Evolutionary conservation across 441 rosid genomes (phyloP).

Genomic region (Populus hybrid): DNA sequence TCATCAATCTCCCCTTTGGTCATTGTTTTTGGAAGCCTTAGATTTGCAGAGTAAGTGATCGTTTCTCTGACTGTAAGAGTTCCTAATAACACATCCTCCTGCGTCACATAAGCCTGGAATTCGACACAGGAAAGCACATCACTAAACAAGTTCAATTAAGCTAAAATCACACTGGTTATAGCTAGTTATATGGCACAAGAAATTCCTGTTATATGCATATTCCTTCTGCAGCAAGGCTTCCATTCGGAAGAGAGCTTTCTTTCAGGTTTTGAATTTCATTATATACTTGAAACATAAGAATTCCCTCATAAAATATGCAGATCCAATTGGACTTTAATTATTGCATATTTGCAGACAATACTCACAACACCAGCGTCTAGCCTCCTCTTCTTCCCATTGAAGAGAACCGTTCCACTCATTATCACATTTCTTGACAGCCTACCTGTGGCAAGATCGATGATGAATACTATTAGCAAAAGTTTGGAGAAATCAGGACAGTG

Average conservation of each 20-base stretch:
- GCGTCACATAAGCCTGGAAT: conserved; percentile 92
- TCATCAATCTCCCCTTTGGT: conserved; percentile 51
- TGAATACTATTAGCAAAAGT: not conserved
- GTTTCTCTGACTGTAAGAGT: conserved; percentile 91
- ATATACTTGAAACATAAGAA: not conserved
- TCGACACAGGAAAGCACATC: not conserved
- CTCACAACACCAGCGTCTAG: conserved; percentile 68
- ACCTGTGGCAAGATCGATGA: conserved; percentile 40
- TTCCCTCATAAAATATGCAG: not conserved
- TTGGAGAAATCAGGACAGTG: not conserved
- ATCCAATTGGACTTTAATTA: not conserved
- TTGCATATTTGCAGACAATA: conserved; percentile 5
- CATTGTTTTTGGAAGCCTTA: conserved; percentile 66
- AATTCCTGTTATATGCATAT: not conserved
- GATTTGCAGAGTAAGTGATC: conserved; percentile 71
- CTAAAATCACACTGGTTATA: not conserved
- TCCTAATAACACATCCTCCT: conserved; percentile 78
- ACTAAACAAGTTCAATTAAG: not conserved
- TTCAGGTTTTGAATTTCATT: not conserved
- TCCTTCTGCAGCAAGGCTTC: not conserved
- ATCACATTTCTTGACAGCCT: conserved; percentile 84
- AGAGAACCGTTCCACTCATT: conserved; percentile 81
- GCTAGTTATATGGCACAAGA: not conserved
- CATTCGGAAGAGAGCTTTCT: not conserved
- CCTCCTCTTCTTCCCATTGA: conserved; percentile 83